phyloP scores from a whole-genome alignment of 2,329 filamentous ascomycete genomes.

The Paracorniculantispora psalliotae region DNA sequence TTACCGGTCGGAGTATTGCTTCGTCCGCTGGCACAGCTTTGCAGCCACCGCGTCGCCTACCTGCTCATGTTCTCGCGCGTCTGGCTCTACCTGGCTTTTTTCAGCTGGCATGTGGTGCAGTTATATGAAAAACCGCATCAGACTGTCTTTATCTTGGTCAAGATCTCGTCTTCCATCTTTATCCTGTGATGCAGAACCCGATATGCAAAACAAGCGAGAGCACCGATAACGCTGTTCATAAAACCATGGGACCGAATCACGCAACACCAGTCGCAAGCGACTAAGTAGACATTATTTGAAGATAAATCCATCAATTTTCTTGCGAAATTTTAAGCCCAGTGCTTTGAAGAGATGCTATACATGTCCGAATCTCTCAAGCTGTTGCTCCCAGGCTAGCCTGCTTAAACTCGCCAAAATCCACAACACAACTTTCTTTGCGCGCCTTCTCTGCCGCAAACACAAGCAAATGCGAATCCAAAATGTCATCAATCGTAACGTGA shows the following conservation, averaged over 20 bases:
- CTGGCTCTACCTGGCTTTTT: not conserved
- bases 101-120: not conserved
- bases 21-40: not conserved
- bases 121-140: not conserved
- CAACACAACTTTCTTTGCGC: constrained; percentile 14
- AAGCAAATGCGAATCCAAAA: constrained; percentile 16
- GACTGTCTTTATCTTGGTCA: not conserved
- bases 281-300: no score
- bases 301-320: no score
- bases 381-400: not conserved
- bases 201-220: no score
- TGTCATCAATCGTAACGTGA: constrained; percentile 14
- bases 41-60: not conserved
- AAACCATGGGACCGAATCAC: no score
- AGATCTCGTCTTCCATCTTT: not conserved
- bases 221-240: no score
- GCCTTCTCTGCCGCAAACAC: constrained; percentile 17
- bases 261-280: no score
- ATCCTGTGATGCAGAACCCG: no score
- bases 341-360: no score
- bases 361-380: not conserved
- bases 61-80: not conserved
- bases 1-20: not conserved
- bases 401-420: constrained; percentile 17
- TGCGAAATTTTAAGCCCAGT: no score